Evolutionary conservation across 1,139 yeast species (phyloP), one percentile per base, ranked within the genome.

Genomic region (Scheffersomyces titani): DNA sequence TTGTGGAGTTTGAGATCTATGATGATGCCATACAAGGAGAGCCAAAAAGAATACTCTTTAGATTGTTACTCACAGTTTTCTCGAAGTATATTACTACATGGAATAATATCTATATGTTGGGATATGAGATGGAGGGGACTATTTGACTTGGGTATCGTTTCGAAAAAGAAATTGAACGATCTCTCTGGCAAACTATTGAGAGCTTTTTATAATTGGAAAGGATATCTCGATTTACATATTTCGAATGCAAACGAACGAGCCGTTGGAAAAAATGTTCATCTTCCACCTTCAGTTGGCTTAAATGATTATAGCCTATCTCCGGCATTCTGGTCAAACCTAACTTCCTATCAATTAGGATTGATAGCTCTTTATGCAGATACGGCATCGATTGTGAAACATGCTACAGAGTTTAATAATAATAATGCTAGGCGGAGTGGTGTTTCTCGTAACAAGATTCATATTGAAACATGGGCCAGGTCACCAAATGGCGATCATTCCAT

Each of bases 51-150:
- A 58, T 76, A 75, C 54, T 70, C 70, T 18, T 55, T 71, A 53
- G 72, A 74, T 46, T 75, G 78, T 52, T 77, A 73, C 55, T 74
- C 82, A 0, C 77, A 72, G 52, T 78, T 73, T 58, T 71, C 79
- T 7, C 61, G 82, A 52, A 68, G 66, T 45, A 71, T 77, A 44
- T 63, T 78, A 36, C 63, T 78, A 3, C 80, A 77, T 62, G 81
- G 81, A 2, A 60, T 77, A 20, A 61, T 78, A 47, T 71, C 75
- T 49, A 63, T 78, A 24, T 68, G 76, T n/a, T 70, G 72, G 67
- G 78, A 76, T 52, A 61, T 77, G 61, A 73, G 76, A 53, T 65
- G 54, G 36, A 20, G 51, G 18, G 48, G 57, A 13, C 49, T 55
- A 30, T 47, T 55, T 21, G 58, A 55, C 45, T 48, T 54, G 21